Percentiles rank a stretch among this genome's conserved stretches.
Conservation (phyloP, 805 yeast species). For the Lachancea cidri region DNA sequence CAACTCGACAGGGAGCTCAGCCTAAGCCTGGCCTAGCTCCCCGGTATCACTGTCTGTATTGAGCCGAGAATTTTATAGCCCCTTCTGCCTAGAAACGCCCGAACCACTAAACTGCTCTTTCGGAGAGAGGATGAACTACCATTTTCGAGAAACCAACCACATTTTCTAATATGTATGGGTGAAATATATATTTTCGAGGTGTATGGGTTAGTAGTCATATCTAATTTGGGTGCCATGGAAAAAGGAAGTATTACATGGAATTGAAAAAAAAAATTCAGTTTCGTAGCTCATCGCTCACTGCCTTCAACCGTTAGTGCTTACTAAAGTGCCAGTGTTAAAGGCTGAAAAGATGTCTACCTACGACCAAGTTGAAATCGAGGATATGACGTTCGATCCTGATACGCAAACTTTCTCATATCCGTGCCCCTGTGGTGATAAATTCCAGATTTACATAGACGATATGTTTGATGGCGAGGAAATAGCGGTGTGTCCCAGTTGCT, state of each 20-base stretch:
- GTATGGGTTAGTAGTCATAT: not conserved
- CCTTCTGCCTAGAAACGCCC: too few relatives aligned
- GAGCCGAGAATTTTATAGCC: too few relatives aligned
- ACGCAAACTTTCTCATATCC: conserved; percentile 86
- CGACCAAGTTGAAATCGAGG: conserved; percentile 96
- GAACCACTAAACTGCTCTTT: too few relatives aligned
- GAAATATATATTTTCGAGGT: too few relatives aligned
- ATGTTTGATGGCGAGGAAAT: conserved; percentile 85
- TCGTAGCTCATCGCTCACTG: not conserved
- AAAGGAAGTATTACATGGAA: not conserved
- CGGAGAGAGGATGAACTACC: too few relatives aligned
- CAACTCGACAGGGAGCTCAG: too few relatives aligned
- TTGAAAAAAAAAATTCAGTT: too few relatives aligned
- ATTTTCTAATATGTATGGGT: too few relatives aligned
- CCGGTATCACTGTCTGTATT: too few relatives aligned
- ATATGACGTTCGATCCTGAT: conserved; percentile 83
- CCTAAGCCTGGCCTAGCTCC: too few relatives aligned
- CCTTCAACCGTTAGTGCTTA: too few relatives aligned
- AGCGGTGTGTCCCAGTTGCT: conserved; percentile 96
- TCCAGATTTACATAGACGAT: conserved; percentile 82
- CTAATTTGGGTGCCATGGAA: not conserved
- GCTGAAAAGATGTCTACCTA: conserved; percentile 53
- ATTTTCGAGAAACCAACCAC: too few relatives aligned
- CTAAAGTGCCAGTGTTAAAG: not conserved
- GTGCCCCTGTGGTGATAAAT: conserved; percentile 96